Percentiles rank a stretch among this genome's conserved stretches.
These are phyloP conservation scores for Smittium mucronatum DNA, from an alignment of 371 early-diverging fungal genomes.

Conservation along the genomic window DNA sequence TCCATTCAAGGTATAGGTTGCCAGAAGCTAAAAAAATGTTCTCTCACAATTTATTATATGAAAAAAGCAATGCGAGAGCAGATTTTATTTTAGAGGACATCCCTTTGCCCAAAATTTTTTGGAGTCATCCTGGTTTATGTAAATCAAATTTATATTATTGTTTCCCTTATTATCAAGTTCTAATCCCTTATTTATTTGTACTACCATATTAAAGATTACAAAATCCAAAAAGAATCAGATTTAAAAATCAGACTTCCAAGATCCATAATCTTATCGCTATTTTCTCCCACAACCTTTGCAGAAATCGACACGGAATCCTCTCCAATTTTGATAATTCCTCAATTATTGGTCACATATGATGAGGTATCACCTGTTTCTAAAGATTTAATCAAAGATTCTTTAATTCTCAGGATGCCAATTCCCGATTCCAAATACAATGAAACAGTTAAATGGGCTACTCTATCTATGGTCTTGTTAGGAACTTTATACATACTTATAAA, in stretches of 20 bases:
- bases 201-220: too few species aligned
- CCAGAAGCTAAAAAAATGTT: neutral
- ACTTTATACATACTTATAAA: neutral
- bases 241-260: neutral
- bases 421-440: neutral
- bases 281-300: neutral
- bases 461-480: neutral
- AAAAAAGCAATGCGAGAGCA: neutral
- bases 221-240: neutral
- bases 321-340: neutral
- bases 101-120: neutral
- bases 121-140: neutral
- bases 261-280: neutral
- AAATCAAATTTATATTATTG: neutral
- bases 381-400: neutral
- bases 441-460: slow-evolving; percentile 1
- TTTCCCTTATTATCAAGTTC: neutral
- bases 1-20: slow-evolving; percentile 9
- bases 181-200: too few species aligned
- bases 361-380: neutral
- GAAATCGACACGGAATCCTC: neutral
- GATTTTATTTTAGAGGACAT: neutral
- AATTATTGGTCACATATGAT: neutral
- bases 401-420: neutral
- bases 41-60: neutral